Percentiles rank a stretch among this genome's conserved stretches.
Evolutionary conservation across 2,329 filamentous ascomycete species (phyloP).

Genomic region (Geoglossum cookeanum): DNA sequence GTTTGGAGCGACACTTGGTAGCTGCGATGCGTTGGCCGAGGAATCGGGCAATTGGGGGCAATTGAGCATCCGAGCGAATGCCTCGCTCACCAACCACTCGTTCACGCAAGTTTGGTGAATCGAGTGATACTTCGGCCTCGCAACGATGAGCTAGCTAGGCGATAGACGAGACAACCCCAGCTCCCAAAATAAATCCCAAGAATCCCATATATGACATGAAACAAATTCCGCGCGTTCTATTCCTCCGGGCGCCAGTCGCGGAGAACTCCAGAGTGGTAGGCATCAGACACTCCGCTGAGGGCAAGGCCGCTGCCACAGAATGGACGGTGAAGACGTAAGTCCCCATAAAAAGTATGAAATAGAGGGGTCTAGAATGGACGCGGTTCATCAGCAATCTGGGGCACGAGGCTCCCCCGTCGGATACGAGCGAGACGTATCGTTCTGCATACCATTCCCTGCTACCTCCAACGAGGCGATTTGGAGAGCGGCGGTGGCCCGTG

Average conservation of each 20-base stretch:
- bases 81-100: too few species aligned
- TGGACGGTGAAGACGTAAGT: background rate
- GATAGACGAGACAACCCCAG: background rate
- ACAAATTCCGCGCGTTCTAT: background rate
- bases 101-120: too few species aligned
- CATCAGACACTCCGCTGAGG: background rate
- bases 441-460: background rate
- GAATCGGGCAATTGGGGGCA: too few species aligned
- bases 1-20: too few species aligned
- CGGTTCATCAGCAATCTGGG: background rate
- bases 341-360: background rate
- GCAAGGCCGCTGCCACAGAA: background rate
- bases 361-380: background rate
- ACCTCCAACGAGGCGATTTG: background rate
- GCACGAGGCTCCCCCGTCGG: background rate
- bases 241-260: background rate
- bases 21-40: too few species aligned
- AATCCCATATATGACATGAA: background rate
- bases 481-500: background rate
- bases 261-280: background rate
- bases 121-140: too few species aligned
- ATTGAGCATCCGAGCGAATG: too few species aligned
- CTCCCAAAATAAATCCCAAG: background rate
- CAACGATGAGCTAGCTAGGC: too few species aligned
- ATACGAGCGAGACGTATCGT: background rate